Conservation (phyloP, 2,329 filamentous ascomycete genomes). For the Calonectria multiphialidica region DNA sequence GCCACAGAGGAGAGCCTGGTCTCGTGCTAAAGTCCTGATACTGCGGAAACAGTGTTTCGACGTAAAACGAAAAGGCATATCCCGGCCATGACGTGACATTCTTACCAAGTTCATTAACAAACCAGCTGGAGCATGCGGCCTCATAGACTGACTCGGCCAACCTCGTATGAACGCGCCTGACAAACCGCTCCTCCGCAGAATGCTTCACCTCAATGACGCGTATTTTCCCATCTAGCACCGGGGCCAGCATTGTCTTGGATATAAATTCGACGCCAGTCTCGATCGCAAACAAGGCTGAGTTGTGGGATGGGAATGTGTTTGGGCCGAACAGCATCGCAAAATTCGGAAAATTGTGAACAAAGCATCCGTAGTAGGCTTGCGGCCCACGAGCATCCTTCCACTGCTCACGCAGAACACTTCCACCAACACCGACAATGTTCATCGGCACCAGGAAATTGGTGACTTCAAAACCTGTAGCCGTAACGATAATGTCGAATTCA, state of each 20-base stretch:
- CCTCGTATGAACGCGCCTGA: neutral
- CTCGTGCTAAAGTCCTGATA: neutral
- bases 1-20: neutral
- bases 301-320: slow-evolving; percentile 17
- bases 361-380: slow-evolving; percentile 45
- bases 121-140: slow-evolving; percentile 16
- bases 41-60: slow-evolving; percentile 1
- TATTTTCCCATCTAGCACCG: neutral
- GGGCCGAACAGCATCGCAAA: slow-evolving; percentile 29
- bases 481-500: slow-evolving; percentile 26
- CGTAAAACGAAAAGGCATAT: slow-evolving; percentile 5
- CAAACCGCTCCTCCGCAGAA: slow-evolving; percentile 11
- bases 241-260: slow-evolving; percentile 7
- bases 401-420: slow-evolving; percentile 38
- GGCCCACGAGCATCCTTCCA: slow-evolving; percentile 41
- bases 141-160: neutral
- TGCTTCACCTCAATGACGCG: slow-evolving; percentile 8
- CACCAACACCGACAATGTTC: slow-evolving; percentile 38
- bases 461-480: slow-evolving; percentile 40
- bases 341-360: slow-evolving; percentile 47
- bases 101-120: slow-evolving; percentile 5
- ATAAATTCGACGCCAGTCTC: slow-evolving; percentile 6
- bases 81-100: slow-evolving; percentile 18
- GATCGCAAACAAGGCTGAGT: slow-evolving; percentile 16
- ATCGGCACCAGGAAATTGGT: slow-evolving; percentile 42